Percentiles rank a stretch among this genome's conserved stretches.
phyloP scores from a whole-genome alignment of 2,329 filamentous ascomycete species.

The Aureobasidium namibiae region DNA sequence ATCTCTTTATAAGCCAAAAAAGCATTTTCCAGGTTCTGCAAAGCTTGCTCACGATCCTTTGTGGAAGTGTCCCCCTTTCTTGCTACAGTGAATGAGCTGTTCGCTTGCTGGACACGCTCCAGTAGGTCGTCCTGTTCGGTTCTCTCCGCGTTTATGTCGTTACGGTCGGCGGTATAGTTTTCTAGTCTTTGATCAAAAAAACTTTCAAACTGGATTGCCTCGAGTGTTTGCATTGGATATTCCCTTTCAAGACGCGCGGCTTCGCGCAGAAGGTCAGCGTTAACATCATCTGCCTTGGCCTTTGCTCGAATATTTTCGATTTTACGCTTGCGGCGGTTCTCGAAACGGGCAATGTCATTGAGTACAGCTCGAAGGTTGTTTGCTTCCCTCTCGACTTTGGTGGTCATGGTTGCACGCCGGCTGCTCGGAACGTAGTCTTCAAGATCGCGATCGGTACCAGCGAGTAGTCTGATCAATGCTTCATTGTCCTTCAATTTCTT shows the following conservation, averaged over 20 bases:
- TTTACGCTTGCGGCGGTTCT: constrained; percentile 70
- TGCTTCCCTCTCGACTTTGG: constrained; percentile 71
- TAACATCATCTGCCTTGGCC: constrained; percentile 77
- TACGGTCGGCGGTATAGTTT: constrained; percentile 70
- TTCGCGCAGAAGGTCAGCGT: constrained; percentile 72
- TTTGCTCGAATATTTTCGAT: constrained; percentile 73
- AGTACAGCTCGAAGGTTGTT: constrained; percentile 68
- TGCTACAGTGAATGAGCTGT: constrained; percentile 68
- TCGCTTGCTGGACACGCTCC: constrained; percentile 62
- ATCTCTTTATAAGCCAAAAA: constrained; percentile 97
- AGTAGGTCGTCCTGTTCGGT: constrained; percentile 68
- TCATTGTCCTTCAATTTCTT: constrained; percentile 73
- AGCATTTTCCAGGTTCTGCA: constrained; percentile 82
- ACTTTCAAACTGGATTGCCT: constrained; percentile 82
- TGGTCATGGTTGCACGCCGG: constrained; percentile 67
- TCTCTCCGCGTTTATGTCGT: constrained; percentile 62
- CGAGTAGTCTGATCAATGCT: constrained; percentile 64
- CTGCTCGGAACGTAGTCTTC: constrained; percentile 87
- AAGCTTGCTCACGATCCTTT: constrained; percentile 70
- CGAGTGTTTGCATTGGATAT: constrained; percentile 75
- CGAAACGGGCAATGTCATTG: constrained; percentile 77
- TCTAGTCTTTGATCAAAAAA: constrained; percentile 79
- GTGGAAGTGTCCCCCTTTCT: constrained; percentile 58
- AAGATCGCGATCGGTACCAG: constrained; percentile 69
- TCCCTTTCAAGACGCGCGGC: constrained; percentile 77